Conservation (phyloP, 495 filamentous ascomycete species). For the Annulohypoxylon nitens region DNA sequence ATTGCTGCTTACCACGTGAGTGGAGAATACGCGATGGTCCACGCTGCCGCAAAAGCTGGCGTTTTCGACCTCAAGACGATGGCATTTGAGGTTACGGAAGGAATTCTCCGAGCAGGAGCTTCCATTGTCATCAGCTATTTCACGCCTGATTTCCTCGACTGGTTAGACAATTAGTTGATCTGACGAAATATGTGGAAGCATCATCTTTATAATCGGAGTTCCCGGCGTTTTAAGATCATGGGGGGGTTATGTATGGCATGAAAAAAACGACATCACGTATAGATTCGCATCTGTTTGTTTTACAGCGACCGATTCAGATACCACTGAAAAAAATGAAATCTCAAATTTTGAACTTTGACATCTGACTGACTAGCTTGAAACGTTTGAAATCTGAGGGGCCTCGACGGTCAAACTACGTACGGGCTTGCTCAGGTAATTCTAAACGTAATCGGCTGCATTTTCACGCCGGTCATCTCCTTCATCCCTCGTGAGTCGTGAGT, state of each 20-base stretch:
- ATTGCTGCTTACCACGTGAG: conserved; percentile 96
- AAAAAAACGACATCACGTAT: conserved; percentile 37
- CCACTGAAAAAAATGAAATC: not conserved
- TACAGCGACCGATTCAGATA: conserved; percentile 2
- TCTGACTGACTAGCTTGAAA: too few species aligned
- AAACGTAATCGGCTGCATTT: too few species aligned
- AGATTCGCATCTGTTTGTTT: conserved; percentile 26
- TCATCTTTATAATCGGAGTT: conserved; percentile 24
- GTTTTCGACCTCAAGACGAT: conserved; percentile 98
- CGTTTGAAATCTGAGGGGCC: too few species aligned
- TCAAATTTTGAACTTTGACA: not conserved
- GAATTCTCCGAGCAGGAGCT: conserved; percentile 92
- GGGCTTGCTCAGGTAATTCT: too few species aligned
- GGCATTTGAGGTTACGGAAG: conserved; percentile 93
- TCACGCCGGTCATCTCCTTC: too few species aligned
- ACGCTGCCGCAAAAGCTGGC: conserved; percentile 93
- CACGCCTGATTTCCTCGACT: conserved; percentile 91
- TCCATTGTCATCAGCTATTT: conserved; percentile 95
- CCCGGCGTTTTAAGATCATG: conserved; percentile 16
- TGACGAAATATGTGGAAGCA: conserved; percentile 4
- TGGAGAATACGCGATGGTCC: conserved; percentile 98
- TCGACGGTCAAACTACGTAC: too few species aligned
- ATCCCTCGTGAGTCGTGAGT: too few species aligned
- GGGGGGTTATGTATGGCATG: conserved; percentile 21
- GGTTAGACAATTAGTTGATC: conserved; percentile 65